Base-by-base conservation (phyloP, 2,329 filamentous ascomycete genomes). In the Colletotrichum liriopes region DNA sequence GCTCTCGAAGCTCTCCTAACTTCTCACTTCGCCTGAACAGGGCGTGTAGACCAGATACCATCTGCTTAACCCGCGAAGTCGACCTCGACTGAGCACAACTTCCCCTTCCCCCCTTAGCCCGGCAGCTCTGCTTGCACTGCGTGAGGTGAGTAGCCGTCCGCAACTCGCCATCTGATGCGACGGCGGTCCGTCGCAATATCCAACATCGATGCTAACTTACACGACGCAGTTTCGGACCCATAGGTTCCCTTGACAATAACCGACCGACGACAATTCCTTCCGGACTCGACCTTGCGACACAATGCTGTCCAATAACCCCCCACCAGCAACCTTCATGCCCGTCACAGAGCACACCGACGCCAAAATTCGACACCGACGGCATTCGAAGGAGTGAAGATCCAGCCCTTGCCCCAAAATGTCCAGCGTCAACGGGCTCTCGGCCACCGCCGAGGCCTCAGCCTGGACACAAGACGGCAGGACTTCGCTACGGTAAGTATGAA, bases 361-460 rank as follows among this genome's bases (percentile, higher is more conserved):
- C 94, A 97, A 87, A 92, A 94, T 80, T 98, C 95, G 79, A 96
- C 93, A 80, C 93, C 94, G 75, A 90, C 89, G 83, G 90, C 89
- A 82, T 93, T 94, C 84, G 93, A 96, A 82, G 90, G 91, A 79
- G 89, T 90, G 81, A 93, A 91, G 88, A 90, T 91, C 84, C 85
- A 84, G 71, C 89, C 87, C 84, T 87, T 93, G 85, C 89, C 92
- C 79, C 67, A 64, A 41, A 88, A 83, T 71, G 86, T 89, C 83
- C 80, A 81, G 72, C 79, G 78, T 54, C 81, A 81, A 75, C 81
- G 80, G 69, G 81, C 79, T 77, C 79, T 85, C 77, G 85, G 87
- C 81, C 94, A 97, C 84, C 92, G 94, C 84, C 90, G 94, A 82
- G 95, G 95, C 79, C 91, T 95, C 85, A 96, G 93, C 85, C 88